Conservation (phyloP, 441 rosid species). For the Geranium incanum region DNA sequence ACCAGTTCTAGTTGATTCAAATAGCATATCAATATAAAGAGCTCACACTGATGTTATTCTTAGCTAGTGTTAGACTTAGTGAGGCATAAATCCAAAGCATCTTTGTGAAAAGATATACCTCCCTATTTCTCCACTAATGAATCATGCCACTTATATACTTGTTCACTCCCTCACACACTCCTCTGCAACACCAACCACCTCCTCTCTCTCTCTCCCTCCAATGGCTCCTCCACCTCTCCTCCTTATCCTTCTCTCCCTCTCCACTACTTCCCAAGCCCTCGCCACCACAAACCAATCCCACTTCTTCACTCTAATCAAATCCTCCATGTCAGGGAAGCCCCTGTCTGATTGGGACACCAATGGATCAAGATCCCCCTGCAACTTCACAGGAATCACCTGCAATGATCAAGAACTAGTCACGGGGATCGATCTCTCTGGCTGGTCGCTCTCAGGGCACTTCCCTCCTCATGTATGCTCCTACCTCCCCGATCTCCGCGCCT, state of each 20-base stretch:
- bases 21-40: slow-evolving; percentile 22
- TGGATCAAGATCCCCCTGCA: slow-evolving; percentile 41
- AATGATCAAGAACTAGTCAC: slow-evolving; percentile 50
- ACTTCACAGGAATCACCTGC: slow-evolving; percentile 63
- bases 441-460: slow-evolving; percentile 57
- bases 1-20: slow-evolving; percentile 23
- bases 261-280: slow-evolving; percentile 22
- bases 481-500: slow-evolving; percentile 55
- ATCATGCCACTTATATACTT: slow-evolving; percentile 37
- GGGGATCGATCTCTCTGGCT: slow-evolving; percentile 44
- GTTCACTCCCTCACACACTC: slow-evolving; percentile 29
- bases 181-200: slow-evolving; percentile 39
- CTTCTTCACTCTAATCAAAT: slow-evolving; percentile 57
- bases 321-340: slow-evolving; percentile 48
- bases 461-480: slow-evolving; percentile 59
- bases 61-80: slow-evolving; percentile 32
- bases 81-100: slow-evolving; percentile 67
- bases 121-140: slow-evolving; percentile 33
- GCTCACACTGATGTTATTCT: slow-evolving; percentile 30
- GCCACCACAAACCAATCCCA: slow-evolving; percentile 34
- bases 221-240: slow-evolving; percentile 30
- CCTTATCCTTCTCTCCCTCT: slow-evolving; percentile 24
- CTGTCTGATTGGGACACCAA: slow-evolving; percentile 51
- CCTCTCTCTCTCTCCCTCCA: slow-evolving; percentile 17
- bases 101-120: slow-evolving; percentile 57